Percentiles rank a stretch among this genome's conserved stretches.
Evolutionary conservation across 139 green algal species (phyloP).

Genomic region (Chlamydomonas applanata): DNA sequence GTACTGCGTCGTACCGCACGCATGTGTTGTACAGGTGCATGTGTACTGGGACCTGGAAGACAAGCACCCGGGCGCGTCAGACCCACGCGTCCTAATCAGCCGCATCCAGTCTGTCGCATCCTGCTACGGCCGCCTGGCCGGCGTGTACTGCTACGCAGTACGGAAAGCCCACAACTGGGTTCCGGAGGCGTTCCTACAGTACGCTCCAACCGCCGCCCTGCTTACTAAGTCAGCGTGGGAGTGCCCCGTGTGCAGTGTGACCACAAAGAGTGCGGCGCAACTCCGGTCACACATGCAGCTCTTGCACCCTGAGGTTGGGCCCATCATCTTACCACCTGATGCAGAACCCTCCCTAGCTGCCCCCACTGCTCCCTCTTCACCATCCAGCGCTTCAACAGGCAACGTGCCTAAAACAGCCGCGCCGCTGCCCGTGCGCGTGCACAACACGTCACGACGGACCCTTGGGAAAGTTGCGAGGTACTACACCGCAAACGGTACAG

Average conservation of each 20-base stretch:
- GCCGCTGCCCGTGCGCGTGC: background rate
- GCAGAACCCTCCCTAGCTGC: too few relatives aligned
- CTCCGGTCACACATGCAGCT: background rate
- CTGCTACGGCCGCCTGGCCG: slow-evolving; percentile 4
- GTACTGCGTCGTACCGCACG: too few relatives aligned
- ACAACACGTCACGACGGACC: slow-evolving; percentile 10
- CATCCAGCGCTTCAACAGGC: too few relatives aligned
- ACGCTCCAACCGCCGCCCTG: background rate
- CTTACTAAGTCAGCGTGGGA: background rate
- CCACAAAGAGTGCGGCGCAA: background rate
- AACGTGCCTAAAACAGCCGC: too few relatives aligned
- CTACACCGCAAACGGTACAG: background rate
- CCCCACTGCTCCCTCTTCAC: too few relatives aligned
- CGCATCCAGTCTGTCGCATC: slow-evolving; percentile 4
- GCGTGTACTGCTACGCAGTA: slow-evolving; percentile 20
- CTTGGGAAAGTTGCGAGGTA: slow-evolving; percentile 4
- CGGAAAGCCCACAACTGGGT: slow-evolving; percentile 34
- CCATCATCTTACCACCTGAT: too few relatives aligned
- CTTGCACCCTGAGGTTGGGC: background rate
- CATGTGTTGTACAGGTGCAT: slow-evolving; percentile 22
- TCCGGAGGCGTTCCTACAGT: slow-evolving; percentile 9
- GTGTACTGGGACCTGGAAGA: slow-evolving; percentile 29
- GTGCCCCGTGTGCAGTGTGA: slow-evolving; percentile 16
- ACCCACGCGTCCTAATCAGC: slow-evolving; percentile 13
- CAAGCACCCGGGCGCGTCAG: slow-evolving; percentile 16